Evolutionary conservation across 768 basidiomycete genomes (phyloP), one percentile per base, ranked within the genome.

Genomic region (Galerina marginata): DNA sequence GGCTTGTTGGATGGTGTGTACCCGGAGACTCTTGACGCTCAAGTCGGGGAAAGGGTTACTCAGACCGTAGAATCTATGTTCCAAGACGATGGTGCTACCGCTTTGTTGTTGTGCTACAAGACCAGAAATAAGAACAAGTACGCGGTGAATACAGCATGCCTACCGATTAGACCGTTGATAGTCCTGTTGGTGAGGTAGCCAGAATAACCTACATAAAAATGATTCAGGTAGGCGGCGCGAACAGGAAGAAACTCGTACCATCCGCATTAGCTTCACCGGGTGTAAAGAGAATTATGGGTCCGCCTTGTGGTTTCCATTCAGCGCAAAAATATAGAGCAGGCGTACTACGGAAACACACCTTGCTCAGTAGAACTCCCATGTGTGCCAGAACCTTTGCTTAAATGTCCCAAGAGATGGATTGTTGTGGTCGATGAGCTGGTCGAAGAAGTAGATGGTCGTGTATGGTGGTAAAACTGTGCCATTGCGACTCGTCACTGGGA

Each of bases 51-150:
- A 81, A 4, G 90, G 90, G 68, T 90, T 92, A 58, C 89, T 91
- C n/a, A 83, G 72, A 12, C 90, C 90, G 62, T 86, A 91, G 78
- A 87, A 92, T 23, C 91, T 81, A 67, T 92, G 90, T 66, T 92
- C 90, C 25, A 91, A 61, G 29, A 91, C 75, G 62, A 91, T 76
- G 5, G 83, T 81, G 15, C 84, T 84, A 20, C 86, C 90, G 38
- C 82, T 83, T 58, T 89, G 78, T 69, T 87, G 85, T 67, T 89
- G 85, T 9, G 88, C 86, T 79, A 52, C n/a, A 11, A 7, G 20
- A 40, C 3, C 9, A 23, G 37, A 39, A 44, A 52, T 33, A 37
- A 33, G 42, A 11, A 11, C 11, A 38, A 25, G n/a, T 54, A 16
- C 36, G 23, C 46, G 37, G 9, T 10, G 16, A 6, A 56, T 33